Evolutionary conservation across 2,329 filamentous ascomycete genomes (phyloP), one percentile per base, ranked within the genome.

Genomic region (Neonectria sp.): DNA sequence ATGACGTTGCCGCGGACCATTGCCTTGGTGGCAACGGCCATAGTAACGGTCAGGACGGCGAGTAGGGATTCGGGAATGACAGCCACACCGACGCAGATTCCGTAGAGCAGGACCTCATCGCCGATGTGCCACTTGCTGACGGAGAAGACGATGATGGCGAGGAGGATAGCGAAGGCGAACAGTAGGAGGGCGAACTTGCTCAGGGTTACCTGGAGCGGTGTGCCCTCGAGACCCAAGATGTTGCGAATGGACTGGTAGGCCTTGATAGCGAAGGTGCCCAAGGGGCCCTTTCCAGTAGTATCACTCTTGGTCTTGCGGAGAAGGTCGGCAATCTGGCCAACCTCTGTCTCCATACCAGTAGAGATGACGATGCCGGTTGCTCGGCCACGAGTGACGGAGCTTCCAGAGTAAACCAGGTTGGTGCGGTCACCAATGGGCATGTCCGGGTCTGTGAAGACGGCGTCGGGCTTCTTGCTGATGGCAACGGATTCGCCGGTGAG

Each of bases 161-260:
- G 83, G 3, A 90, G 73, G 61, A 91, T 83, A 49, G 89, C 95
- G 57, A 94, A 88, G 53, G 86, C 90, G 76, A 97, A 97, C 2
- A 97, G 88, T 4, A 94, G 78, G 49, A 96, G 90, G 31, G 95
- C 94, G 75, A 97, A 91, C 80, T 95, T 94, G 82, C 92, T 94
- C 58, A 97, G 86, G 76, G 93, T 95, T 71, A 92, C 91, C 82
- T 97, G 94, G 52, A 97, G 85, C 1, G 95, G 95, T 1, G 95
- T 97, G 56, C 94, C 94, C 61, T 93, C 87, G 3, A 91, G 80
- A 62, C 89, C 91, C 49, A 93, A 85, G 67, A 93, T 85, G 71
- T 86, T 86, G 52, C 86, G 85, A 60, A 79, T 65, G 57, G 80
- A 82, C 63, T 82, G 81, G 66, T 83, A 82, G 68, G 79, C 80